phyloP scores from a whole-genome alignment of 2,329 filamentous ascomycete species.

The Cercospora sp. region DNA sequence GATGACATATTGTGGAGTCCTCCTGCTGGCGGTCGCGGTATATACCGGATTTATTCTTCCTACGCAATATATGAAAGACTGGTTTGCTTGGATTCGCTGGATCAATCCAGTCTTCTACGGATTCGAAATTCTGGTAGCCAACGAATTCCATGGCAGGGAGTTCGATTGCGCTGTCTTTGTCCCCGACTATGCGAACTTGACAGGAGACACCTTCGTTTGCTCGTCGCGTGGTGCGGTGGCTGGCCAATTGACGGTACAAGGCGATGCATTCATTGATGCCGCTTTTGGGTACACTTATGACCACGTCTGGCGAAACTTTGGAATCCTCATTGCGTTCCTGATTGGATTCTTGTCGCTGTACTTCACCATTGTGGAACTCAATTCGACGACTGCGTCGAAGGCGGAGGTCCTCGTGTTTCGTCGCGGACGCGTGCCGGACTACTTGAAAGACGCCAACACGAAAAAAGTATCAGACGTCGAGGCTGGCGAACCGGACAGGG shows the following conservation, averaged over 20 bases:
- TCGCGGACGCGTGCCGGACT: slow-evolving; percentile 46
- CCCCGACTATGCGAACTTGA: slow-evolving; percentile 39
- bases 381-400: slow-evolving; percentile 61
- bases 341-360: slow-evolving; percentile 65
- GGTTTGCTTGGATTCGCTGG: slow-evolving; percentile 52
- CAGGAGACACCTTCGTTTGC: slow-evolving; percentile 41
- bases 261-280: slow-evolving; percentile 40
- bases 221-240: slow-evolving; percentile 41
- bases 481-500: slow-evolving; percentile 38
- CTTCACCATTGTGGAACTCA: slow-evolving; percentile 63
- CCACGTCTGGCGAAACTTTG: slow-evolving; percentile 60
- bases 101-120: slow-evolving; percentile 63
- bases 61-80: slow-evolving; percentile 48
- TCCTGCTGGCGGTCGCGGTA: slow-evolving; percentile 60
- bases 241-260: slow-evolving; percentile 42
- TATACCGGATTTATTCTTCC: slow-evolving; percentile 55
- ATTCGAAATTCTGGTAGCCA: slow-evolving; percentile 61
- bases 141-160: slow-evolving; percentile 49
- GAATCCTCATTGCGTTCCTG: slow-evolving; percentile 65
- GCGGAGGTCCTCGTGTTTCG: slow-evolving; percentile 69
- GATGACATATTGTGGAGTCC: slow-evolving; percentile 56
- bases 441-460: slow-evolving; percentile 46
- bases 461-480: slow-evolving; percentile 39
- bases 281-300: slow-evolving; percentile 44
- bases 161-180: slow-evolving; percentile 41